Base-by-base conservation (phyloP, 441 rosid genomes). In the Gossypium davidsonii region DNA sequence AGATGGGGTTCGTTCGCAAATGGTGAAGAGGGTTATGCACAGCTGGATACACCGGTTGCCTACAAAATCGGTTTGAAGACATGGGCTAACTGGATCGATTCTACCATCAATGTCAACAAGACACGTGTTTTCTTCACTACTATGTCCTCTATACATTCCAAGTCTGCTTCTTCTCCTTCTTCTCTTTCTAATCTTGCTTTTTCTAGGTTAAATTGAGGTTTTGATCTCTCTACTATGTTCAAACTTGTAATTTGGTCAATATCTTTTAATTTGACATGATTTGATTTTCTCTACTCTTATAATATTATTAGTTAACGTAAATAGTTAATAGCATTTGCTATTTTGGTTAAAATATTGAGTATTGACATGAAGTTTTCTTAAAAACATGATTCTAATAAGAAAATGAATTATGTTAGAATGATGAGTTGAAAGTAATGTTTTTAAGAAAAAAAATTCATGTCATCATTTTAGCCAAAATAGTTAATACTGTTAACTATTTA, bases 81-180 rank as follows among this genome's bases (percentile, higher is more conserved):
- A 25, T 92, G 97, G 98, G 95, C 97, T n/a, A 92, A 94, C 39
- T 94, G 98, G 97, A 77, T 92, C 0, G 98, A 94, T 84, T 90
- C 97, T 11, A 90, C 81, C 39, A 76, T 90, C 57, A 84, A 90
- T 75, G 87, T 93, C 63, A 94, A 92, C 87, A 85, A 76, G 49
- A 92, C 97, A 11, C 85, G 84, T 39, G 91, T 90, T 74, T 90
- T 94, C 79, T 94, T 94, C 85, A 89, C 93, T 3, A 89, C 98
- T 0, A 92, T 94, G 97, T 92, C 97, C 31, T 92, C 98, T 23
- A 79, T 93, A 2, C 97, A 94, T 78, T 63, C 92, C 44, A 89
- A 87, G 98, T 93, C 39, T 42, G 28, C 26, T 11, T 28, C 37
- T 73, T 21, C 17, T 11, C 17, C 21, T 6, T 1, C 65, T 28